These are phyloP conservation scores for Ophiostoma triangulosporum DNA, from an alignment of 2,329 filamentous ascomycete species.

Conservation along the genomic window DNA sequence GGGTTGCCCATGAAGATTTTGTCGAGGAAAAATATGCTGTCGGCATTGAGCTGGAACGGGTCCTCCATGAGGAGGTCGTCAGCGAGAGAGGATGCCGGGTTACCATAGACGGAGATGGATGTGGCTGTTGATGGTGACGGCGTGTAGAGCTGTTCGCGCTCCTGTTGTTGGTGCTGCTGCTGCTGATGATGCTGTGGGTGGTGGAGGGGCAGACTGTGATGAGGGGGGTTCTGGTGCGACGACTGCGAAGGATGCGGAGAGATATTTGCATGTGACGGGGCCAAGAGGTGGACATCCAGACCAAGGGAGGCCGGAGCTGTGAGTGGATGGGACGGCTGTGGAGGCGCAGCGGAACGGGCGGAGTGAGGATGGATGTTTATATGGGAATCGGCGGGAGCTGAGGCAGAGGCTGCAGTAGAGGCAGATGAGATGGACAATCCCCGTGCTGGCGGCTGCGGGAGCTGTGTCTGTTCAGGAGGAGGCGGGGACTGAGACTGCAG, in stretches of 20 bases:
- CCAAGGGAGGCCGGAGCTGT: background rate
- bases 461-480: background rate
- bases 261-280: background rate
- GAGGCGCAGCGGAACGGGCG: background rate
- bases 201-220: background rate
- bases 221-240: no score
- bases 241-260: background rate
- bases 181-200: background rate
- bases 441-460: background rate
- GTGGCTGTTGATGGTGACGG: background rate
- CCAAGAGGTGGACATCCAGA: background rate
- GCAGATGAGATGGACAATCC: background rate
- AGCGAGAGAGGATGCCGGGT: background rate
- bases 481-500: background rate
- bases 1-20: constrained; percentile 13
- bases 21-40: constrained; percentile 17
- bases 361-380: background rate
- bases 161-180: background rate
- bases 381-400: background rate
- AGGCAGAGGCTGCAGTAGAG: no score
- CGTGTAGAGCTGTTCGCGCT: background rate
- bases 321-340: background rate
- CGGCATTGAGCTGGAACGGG: constrained; percentile 14
- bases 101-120: background rate
- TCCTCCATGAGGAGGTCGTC: constrained; percentile 9